Base-by-base conservation (phyloP, 225 moss, liverwort and hornwort genomes). In the Straminergon stramineum region DNA sequence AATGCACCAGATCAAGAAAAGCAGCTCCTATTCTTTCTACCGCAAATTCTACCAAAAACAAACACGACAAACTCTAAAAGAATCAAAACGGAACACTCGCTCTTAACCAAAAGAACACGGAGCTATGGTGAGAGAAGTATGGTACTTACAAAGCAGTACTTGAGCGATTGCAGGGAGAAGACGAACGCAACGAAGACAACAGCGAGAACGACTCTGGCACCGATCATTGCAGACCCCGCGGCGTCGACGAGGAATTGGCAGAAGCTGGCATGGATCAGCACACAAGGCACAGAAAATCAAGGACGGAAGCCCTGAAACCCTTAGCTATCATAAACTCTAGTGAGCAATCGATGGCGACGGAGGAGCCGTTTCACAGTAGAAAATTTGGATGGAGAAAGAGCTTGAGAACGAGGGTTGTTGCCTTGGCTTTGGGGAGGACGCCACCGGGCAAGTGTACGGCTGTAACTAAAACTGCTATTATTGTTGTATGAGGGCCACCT, bases 81-180 rank as follows among this genome's bases (percentile, higher is more conserved):
- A 83, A 83, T 32, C 23, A 14, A 65, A 77, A n/a, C 57, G 53
- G 52, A 81, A 13, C 18, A 53, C 9, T 68, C 78, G 18, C 85
- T 28, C 52, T 51, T 24, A 6, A 62, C 39, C 23, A 24, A 41
- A 34, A 43, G 17, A 82, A 66, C 53, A 65, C 39, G 15, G 22
- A 88, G 67, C 45, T 5, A 65, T 8, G 30, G 28, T 64, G 67
- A 65, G 39, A 52, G 17, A 20, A 78, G 45, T 11, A 20, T 3
- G 7, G 4, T 23, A 56, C 84, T 60, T 62, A 94, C 94, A 66
- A 91, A 64, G 87, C 92, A 92, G 61, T 58, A 84, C 75, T 91
- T 91, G 66, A 94, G 84, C 86, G 93, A 90, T n/a, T 90, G 76
- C 20, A 91, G 53, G 76, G 92, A 90, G 86, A 84, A 90, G 66